Evolutionary conservation across 2,329 filamentous ascomycete genomes (phyloP).

Genomic region (Ilyonectria sp.): DNA sequence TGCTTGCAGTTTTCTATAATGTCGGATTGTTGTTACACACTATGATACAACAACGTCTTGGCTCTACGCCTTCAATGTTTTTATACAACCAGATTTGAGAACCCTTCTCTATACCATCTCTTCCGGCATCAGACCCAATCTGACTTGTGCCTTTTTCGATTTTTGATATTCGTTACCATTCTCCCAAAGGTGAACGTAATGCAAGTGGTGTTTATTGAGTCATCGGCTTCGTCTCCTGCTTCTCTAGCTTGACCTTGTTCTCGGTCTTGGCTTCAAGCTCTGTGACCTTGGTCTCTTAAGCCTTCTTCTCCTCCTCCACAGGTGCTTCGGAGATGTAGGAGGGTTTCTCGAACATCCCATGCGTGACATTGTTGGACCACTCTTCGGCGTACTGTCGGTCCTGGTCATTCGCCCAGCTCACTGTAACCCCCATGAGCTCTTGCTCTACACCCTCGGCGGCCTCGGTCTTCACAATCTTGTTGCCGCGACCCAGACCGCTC

Average conservation of each 20-base stretch:
- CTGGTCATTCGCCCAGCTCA: slow-evolving; percentile 67
- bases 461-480: slow-evolving; percentile 58
- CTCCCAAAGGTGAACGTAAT: slow-evolving; percentile 8
- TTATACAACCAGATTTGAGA: slow-evolving; percentile 38
- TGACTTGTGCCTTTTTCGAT: slow-evolving; percentile 11
- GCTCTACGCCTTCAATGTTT: slow-evolving; percentile 42
- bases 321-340: slow-evolving; percentile 40
- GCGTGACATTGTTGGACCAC: slow-evolving; percentile 70
- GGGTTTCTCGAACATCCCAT: slow-evolving; percentile 57
- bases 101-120: slow-evolving; percentile 22
- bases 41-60: slow-evolving; percentile 49
- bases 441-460: slow-evolving; percentile 35
- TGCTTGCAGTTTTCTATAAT: slow-evolving; percentile 39
- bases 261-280: slow-evolving; percentile 1
- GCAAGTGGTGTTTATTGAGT: slow-evolving; percentile 12
- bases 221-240: slow-evolving; percentile 11
- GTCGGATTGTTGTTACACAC: slow-evolving; percentile 48
- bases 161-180: slow-evolving; percentile 15
- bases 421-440: slow-evolving; percentile 58
- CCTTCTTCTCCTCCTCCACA: slow-evolving; percentile 30
- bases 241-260: background rate
- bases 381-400: slow-evolving; percentile 63
- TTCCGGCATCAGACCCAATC: slow-evolving; percentile 18
- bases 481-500: slow-evolving; percentile 66
- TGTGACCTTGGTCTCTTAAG: slow-evolving; percentile 17